Evolutionary conservation across 768 basidiomycete species (phyloP).

Genomic region (Tulasnella sp.): DNA sequence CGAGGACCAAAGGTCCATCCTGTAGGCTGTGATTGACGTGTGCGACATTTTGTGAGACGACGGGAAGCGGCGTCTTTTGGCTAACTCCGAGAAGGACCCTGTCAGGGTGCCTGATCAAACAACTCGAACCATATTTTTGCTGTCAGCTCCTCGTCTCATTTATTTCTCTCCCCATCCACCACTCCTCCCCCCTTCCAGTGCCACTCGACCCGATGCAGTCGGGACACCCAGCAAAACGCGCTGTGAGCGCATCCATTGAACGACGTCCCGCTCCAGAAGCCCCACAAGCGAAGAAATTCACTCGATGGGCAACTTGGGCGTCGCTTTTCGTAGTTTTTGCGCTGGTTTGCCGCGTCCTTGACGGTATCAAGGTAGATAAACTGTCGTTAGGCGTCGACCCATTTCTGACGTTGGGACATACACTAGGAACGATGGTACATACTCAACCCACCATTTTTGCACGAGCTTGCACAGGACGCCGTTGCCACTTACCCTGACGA

Average conservation of each 20-base stretch:
- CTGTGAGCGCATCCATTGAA: background rate
- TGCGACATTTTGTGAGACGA: no score
- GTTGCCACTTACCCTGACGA: conserved; percentile 58
- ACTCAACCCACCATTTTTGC: conserved; percentile 62
- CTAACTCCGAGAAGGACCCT: no score
- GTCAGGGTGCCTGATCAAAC: no score
- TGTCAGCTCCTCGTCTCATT: background rate
- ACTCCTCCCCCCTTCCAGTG: background rate
- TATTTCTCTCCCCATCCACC: background rate
- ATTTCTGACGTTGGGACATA: background rate
- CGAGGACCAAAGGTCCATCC: no score
- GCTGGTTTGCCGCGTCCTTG: conserved; percentile 24
- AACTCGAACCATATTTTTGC: background rate
- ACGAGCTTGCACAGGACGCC: conserved; percentile 66
- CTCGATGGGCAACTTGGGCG: background rate
- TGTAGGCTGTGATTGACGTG: no score
- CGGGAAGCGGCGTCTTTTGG: no score
- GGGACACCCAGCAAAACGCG: background rate
- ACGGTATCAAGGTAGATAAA: conserved; percentile 27
- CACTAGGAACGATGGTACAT: conserved; percentile 64
- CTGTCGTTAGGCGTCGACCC: background rate
- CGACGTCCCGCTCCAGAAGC: background rate
- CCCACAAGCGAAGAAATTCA: background rate
- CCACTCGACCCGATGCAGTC: background rate
- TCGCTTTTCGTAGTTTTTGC: conserved; percentile 18